phyloP scores from a whole-genome alignment of 371 early-diverging fungal genomes.

The Paraphysoderma sedebokerense region DNA sequence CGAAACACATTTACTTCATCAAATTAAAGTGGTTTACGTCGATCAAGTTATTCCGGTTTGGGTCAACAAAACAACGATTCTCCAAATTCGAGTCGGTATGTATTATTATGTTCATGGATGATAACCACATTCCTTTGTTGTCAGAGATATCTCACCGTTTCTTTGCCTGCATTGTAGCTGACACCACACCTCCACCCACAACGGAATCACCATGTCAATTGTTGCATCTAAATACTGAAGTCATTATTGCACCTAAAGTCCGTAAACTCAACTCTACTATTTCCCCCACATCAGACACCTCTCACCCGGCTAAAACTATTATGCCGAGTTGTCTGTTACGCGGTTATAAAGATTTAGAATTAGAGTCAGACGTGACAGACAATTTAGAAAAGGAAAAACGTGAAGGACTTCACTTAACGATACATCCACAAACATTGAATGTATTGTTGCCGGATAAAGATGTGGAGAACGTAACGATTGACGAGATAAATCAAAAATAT shows the following conservation, averaged over 20 bases:
- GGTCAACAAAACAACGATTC: slow-evolving; percentile 43
- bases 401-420: too few species aligned
- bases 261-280: too few species aligned
- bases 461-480: too few species aligned
- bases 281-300: too few species aligned
- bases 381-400: too few species aligned
- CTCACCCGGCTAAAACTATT: too few species aligned
- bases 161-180: slow-evolving; percentile 17
- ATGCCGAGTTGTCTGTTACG: too few species aligned
- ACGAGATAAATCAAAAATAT: too few species aligned
- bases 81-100: slow-evolving; percentile 35
- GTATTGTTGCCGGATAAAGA: too few species aligned
- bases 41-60: slow-evolving; percentile 53
- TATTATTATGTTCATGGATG: neutral
- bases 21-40: slow-evolving; percentile 46
- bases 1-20: slow-evolving; percentile 57
- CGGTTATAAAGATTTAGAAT: too few species aligned
- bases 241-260: slow-evolving; percentile 64
- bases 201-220: slow-evolving; percentile 27
- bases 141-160: neutral
- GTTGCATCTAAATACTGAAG: slow-evolving; percentile 46
- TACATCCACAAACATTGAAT: too few species aligned
- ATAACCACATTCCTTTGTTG: neutral
- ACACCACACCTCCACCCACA: slow-evolving; percentile 47
- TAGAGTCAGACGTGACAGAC: too few species aligned